Conservation (phyloP, 1,139 yeast species). For the Hansenula sp. region DNA sequence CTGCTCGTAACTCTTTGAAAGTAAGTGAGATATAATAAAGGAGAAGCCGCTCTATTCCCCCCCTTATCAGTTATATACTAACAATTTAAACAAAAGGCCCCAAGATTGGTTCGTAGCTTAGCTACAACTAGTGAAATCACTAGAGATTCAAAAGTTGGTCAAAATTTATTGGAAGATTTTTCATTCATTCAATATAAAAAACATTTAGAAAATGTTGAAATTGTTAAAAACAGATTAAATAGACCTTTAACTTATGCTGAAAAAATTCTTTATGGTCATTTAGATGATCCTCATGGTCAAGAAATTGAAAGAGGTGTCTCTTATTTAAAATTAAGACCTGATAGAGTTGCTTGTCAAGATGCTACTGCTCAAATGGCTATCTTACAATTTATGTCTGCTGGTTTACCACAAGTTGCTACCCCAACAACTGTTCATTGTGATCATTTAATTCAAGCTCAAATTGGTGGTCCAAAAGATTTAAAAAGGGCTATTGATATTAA, state of each 20-base stretch:
- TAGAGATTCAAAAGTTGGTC: constrained; percentile 88
- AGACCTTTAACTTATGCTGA: constrained; percentile 98
- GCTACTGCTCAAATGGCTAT: constrained; percentile 99
- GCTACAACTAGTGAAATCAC: constrained; percentile 70
- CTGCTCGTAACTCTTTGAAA: constrained; percentile 32
- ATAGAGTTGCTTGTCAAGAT: constrained; percentile 99
- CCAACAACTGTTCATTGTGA: constrained; percentile 99
- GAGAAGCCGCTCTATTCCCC: too few relatives aligned
- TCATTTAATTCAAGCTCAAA: constrained; percentile 97
- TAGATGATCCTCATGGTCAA: constrained; percentile 93
- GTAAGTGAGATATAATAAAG: constrained; percentile 8
- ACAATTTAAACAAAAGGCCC: constrained; percentile 6
- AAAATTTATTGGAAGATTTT: constrained; percentile 84
- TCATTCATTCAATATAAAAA: constrained; percentile 78
- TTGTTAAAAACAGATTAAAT: constrained; percentile 80
- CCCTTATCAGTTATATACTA: background rate
- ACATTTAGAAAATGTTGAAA: constrained; percentile 77
- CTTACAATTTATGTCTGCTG: constrained; percentile 97
- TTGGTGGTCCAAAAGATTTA: constrained; percentile 90
- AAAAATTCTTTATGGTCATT: constrained; percentile 92
- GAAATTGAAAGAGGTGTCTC: constrained; percentile 95
- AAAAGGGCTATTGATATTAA: constrained; percentile 88
- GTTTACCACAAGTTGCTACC: constrained; percentile 89
- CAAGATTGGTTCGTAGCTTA: constrained; percentile 49
- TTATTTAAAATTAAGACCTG: constrained; percentile 95